These are phyloP conservation scores for Pneumocystis oryctolagi DNA, from an alignment of 1,139 yeast genomes.

Conservation along the genomic window DNA sequence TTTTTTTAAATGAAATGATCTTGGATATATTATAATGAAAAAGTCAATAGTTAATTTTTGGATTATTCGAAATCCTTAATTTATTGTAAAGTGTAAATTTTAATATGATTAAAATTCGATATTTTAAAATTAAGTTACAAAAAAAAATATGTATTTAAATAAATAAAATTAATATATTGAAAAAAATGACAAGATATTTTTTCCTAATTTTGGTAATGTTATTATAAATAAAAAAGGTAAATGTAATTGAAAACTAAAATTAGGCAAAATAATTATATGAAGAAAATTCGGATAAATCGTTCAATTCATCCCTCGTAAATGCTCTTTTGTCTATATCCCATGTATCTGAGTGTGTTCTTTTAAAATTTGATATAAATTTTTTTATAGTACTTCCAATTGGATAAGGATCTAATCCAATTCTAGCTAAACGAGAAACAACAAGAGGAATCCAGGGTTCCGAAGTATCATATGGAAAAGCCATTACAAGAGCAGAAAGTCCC, in stretches of 20 bases:
- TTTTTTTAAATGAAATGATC: neutral
- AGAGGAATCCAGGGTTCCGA: constrained; percentile 88
- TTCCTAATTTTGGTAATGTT: neutral
- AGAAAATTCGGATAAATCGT: constrained; percentile 84
- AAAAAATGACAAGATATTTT: neutral
- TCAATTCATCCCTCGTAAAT: constrained; percentile 66
- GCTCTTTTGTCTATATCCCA: constrained; percentile 83
- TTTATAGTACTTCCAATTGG: constrained; percentile 76
- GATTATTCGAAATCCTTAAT: neutral
- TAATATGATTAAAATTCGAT: neutral
- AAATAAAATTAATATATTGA: neutral
- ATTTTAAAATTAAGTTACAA: neutral
- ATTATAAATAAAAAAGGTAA: neutral
- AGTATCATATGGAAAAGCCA: constrained; percentile 79
- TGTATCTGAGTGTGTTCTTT: constrained; percentile 85
- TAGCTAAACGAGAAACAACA: constrained; percentile 53
- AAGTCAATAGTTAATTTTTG: neutral
- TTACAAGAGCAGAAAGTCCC: constrained; percentile 76
- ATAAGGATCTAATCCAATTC: constrained; percentile 56
- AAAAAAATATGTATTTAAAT: neutral
- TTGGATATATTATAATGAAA: neutral
- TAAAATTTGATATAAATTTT: constrained; percentile 65
- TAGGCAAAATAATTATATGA: constrained; percentile 86
- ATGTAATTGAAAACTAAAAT: constrained; percentile 20
- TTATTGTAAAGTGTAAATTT: neutral